Percentiles rank a stretch among this genome's conserved stretches.
These are phyloP conservation scores for Paramecium primaurelia DNA, from an alignment of 73 alveolate genomes.

Conservation along the genomic window DNA sequence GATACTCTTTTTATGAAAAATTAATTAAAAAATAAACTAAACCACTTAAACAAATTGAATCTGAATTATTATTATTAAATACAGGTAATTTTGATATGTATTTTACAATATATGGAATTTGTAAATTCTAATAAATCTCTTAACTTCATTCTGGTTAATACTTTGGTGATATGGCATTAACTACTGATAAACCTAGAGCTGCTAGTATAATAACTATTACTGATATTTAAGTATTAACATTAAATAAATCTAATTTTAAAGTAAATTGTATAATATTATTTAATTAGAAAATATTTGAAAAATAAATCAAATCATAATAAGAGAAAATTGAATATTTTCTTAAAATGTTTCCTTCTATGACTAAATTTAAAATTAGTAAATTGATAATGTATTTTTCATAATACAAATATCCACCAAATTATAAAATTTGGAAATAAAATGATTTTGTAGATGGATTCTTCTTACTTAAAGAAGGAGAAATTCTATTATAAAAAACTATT, in stretches of 20 bases:
- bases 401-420: background rate
- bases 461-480: background rate
- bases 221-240: background rate
- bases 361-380: constrained; percentile 10
- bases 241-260: background rate
- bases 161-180: constrained; percentile 58
- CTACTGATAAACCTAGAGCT: constrained; percentile 51
- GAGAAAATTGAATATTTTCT: background rate
- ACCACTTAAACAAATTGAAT: background rate
- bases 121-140: background rate
- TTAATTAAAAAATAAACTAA: background rate
- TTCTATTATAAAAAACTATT: background rate
- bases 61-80: background rate
- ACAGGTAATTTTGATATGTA: background rate
- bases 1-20: background rate
- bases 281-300: background rate
- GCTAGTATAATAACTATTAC: constrained; percentile 35
- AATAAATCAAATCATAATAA: background rate
- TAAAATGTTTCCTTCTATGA: background rate
- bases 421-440: background rate
- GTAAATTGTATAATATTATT: background rate
- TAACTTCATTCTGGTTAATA: background rate
- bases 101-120: background rate
- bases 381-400: background rate
- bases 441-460: background rate